Conservation (phyloP, 2,329 filamentous ascomycete species). For the Ophiostoma pallidulum region DNA sequence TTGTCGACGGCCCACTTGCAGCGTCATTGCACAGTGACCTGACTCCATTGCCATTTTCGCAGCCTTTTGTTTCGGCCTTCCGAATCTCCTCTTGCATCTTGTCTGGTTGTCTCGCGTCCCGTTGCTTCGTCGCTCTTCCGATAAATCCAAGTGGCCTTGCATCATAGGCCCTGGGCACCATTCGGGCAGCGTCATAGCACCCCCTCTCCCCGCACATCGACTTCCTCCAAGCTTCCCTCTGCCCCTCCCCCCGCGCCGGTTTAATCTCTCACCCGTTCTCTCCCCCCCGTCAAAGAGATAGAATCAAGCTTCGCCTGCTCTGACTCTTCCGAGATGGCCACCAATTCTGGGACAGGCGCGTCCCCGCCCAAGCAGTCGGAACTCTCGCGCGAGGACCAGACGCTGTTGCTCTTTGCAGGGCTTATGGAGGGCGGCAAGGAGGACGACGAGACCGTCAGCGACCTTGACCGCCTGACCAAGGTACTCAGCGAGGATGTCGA, state of each 20-base stretch:
- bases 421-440: conserved; percentile 87
- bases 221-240: no score
- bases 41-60: background rate
- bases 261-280: background rate
- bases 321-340: conserved; percentile 11
- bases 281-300: background rate
- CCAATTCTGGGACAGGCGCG: background rate
- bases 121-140: no score
- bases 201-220: no score
- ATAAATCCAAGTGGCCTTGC: no score
- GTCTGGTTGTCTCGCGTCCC: no score
- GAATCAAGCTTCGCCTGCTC: background rate
- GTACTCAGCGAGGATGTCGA: conserved; percentile 47
- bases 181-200: no score
- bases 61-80: no score
- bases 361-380: background rate
- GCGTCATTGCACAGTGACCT: conserved; percentile 4
- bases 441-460: conserved; percentile 57
- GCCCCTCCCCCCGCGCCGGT: background rate
- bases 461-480: conserved; percentile 50
- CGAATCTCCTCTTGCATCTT: no score
- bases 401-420: conserved; percentile 71
- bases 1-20: background rate
- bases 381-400: conserved; percentile 46
- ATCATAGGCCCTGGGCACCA: no score